Conservation (phyloP, 331 rosid genomes). For the Quercus tomentella region DNA sequence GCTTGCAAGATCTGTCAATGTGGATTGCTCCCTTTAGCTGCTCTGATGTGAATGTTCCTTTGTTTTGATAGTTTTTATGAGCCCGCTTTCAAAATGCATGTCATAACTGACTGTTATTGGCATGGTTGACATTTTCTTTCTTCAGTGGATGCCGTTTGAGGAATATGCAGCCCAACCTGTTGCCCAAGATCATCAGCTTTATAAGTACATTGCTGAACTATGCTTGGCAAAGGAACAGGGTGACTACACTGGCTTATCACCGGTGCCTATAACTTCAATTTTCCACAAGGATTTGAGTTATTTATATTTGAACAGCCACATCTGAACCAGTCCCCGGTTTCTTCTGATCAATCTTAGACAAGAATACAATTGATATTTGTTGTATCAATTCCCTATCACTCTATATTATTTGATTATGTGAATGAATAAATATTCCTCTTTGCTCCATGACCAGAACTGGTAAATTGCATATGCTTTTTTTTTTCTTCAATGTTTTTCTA, state of each 20-base stretch:
- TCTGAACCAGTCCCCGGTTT: slow-evolving; percentile 22
- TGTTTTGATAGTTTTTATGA: background rate
- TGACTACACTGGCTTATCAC: slow-evolving; percentile 47
- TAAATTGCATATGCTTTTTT: background rate
- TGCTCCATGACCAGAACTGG: background rate
- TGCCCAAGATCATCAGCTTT: slow-evolving; percentile 47
- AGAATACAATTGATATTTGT: background rate
- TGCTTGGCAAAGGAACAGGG: slow-evolving; percentile 40
- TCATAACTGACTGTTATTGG: background rate
- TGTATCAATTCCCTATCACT: background rate
- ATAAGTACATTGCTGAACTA: slow-evolving; percentile 38
- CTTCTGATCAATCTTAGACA: slow-evolving; percentile 12
- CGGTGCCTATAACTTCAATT: slow-evolving; percentile 30
- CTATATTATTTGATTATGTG: background rate
- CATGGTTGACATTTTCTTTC: slow-evolving; percentile 12
- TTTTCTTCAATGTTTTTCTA: background rate
- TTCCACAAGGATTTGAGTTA: slow-evolving; percentile 27
- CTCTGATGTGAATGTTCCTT: no score
- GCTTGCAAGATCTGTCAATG: background rate
- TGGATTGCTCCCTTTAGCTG: background rate
- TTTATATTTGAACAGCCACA: slow-evolving; percentile 43
- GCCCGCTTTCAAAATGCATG: background rate
- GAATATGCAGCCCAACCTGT: slow-evolving; percentile 62
- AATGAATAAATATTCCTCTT: background rate
- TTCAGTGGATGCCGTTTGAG: slow-evolving; percentile 72